Percentiles rank a stretch among this genome's conserved stretches.
phyloP scores from a whole-genome alignment of 2,329 filamentous ascomycete species.

The Rutstroemia sp. region DNA sequence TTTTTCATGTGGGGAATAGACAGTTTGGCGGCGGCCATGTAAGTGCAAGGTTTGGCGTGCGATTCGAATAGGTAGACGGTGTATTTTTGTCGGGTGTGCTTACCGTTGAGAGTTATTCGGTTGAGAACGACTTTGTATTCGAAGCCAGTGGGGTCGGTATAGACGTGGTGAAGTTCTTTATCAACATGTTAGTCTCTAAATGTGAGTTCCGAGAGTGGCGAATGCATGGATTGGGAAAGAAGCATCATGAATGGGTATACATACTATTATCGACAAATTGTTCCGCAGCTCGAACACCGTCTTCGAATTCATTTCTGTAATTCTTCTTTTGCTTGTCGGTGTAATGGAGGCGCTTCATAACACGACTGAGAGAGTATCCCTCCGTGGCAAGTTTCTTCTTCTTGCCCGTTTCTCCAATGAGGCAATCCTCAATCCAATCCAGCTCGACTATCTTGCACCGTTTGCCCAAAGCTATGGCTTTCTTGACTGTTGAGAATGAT shows the following conservation, averaged over 20 bases:
- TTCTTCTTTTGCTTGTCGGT: constrained; percentile 34
- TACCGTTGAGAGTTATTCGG: constrained; percentile 38
- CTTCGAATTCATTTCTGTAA: constrained; percentile 28
- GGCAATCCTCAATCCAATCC: constrained; percentile 39
- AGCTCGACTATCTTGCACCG: constrained; percentile 37
- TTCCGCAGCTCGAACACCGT: constrained; percentile 31
- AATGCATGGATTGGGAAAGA: not conserved
- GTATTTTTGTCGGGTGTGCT: constrained; percentile 50
- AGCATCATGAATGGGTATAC: constrained; percentile 17
- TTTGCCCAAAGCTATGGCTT: constrained; percentile 30
- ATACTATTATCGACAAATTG: constrained; percentile 44
- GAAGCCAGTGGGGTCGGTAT: constrained; percentile 55
- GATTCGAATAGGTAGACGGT: constrained; percentile 59
- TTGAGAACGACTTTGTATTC: constrained; percentile 55
- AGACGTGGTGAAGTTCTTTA: constrained; percentile 55
- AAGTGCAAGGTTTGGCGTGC: constrained; percentile 48
- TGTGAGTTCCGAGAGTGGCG: not conserved
- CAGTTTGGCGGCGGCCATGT: constrained; percentile 50
- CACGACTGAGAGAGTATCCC: constrained; percentile 19
- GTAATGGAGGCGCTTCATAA: constrained; percentile 22
- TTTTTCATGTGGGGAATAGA: constrained; percentile 28
- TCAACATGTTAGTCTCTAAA: constrained; percentile 7
- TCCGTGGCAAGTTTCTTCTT: constrained; percentile 20
- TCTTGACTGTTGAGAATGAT: constrained; percentile 29
- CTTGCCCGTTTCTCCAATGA: constrained; percentile 26